These are phyloP conservation scores for Phytopythium vexans DNA, from an alignment of 352 stramenopile genomes.

Conservation along the genomic window DNA sequence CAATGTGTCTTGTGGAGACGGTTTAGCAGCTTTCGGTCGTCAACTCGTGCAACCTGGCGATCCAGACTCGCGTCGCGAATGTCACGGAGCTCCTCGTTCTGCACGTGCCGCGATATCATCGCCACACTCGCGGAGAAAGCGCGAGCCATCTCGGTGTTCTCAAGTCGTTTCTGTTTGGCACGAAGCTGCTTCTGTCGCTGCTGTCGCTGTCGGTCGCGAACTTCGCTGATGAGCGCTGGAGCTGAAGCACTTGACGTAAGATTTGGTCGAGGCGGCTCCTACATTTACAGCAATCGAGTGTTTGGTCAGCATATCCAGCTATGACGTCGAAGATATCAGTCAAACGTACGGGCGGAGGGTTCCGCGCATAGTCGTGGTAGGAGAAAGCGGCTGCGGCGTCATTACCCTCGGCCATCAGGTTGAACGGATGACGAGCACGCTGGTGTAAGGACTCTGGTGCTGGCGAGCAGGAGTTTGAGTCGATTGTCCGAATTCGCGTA, in stretches of 20 bases:
- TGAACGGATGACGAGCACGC: conserved; percentile 36
- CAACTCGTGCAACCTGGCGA: conserved; percentile 34
- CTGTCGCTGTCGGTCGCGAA: conserved; percentile 1
- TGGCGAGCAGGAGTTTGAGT: not conserved
- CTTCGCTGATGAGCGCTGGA: not conserved
- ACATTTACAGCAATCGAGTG: too few relatives aligned
- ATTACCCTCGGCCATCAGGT: conserved; percentile 32
- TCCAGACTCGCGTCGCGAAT: conserved; percentile 36
- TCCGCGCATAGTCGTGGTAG: conserved; percentile 36
- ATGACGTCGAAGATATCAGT: too few relatives aligned
- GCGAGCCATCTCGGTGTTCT: conserved; percentile 48
- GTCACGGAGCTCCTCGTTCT: conserved; percentile 62
- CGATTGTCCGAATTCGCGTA: conserved; percentile 10
- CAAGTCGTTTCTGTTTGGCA: conserved; percentile 25
- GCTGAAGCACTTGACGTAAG: conserved; percentile 2
- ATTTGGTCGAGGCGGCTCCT: not conserved
- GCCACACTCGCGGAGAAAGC: conserved; percentile 64
- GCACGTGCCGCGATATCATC: conserved; percentile 74
- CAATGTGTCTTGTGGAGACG: conserved; percentile 56
- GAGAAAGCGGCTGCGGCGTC: conserved; percentile 39
- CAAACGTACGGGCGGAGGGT: conserved; percentile 13
- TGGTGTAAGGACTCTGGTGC: conserved; percentile 18
- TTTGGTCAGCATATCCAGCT: too few relatives aligned
- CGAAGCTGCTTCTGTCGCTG: conserved; percentile 24
- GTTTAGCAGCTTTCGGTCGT: conserved; percentile 44